A percentile compares a stretch with the other conserved stretches of the same genome.
These are phyloP conservation scores for Saposhnikovia divaricata DNA, from an alignment of 129 eudicot species.

Conservation along the genomic window DNA sequence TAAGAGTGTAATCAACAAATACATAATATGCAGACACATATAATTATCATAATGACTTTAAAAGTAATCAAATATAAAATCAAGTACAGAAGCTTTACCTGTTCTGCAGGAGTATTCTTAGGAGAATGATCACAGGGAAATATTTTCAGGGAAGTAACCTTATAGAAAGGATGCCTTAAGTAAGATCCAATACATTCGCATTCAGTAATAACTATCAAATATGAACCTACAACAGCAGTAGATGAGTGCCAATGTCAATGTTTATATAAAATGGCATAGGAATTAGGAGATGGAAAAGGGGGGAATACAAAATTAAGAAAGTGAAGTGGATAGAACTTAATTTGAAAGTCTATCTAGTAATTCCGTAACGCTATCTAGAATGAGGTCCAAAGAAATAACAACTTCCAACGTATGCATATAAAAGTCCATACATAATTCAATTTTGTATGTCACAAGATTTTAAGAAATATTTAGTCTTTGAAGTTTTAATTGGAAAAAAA, in stretches of 20 bases:
- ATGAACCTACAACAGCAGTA: slow-evolving; percentile 49
- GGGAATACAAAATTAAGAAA: background rate
- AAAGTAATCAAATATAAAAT: background rate
- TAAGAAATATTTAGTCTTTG: background rate
- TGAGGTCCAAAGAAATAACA: background rate
- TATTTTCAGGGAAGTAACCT: slow-evolving; percentile 65
- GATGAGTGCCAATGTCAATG: background rate
- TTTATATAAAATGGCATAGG: background rate
- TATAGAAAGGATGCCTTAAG: slow-evolving; percentile 80
- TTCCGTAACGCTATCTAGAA: background rate
- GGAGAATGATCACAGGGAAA: slow-evolving; percentile 79
- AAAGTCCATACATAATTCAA: background rate
- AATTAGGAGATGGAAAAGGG: background rate
- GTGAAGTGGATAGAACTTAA: too few species aligned
- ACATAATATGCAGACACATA: background rate
- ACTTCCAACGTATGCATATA: background rate
- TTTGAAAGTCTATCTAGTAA: background rate
- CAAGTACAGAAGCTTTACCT: slow-evolving; percentile 30
- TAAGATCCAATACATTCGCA: slow-evolving; percentile 82
- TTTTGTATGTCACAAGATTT: background rate
- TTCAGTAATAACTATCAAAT: slow-evolving; percentile 65
- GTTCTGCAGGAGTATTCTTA: slow-evolving; percentile 63
- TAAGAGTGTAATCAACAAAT: background rate
- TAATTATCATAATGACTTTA: background rate
- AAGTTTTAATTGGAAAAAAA: too few species aligned